These are phyloP conservation scores for Entomortierella beljakovae DNA, from an alignment of 192 early-diverging fungal genomes.

Conservation along the genomic window DNA sequence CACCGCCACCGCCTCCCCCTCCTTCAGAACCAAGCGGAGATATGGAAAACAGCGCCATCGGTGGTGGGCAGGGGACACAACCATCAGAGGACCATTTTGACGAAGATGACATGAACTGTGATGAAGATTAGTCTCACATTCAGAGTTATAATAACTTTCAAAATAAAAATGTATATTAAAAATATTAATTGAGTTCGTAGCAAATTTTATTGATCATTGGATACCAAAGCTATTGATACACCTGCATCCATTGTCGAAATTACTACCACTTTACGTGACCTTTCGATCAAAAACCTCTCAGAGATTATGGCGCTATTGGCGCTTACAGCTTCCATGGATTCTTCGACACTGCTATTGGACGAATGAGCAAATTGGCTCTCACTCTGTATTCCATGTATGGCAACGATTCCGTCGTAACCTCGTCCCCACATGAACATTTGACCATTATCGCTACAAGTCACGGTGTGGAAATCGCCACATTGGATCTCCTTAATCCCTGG, in stretches of 20 bases:
- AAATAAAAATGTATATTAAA: slow-evolving; percentile 3
- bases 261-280: slow-evolving; percentile 7
- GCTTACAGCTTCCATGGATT: background rate
- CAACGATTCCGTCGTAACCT: slow-evolving; percentile 24
- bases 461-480: slow-evolving; percentile 45
- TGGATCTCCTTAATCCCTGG: slow-evolving; percentile 27
- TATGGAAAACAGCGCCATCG: background rate
- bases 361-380: background rate
- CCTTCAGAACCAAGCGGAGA: background rate
- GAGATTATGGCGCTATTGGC: background rate
- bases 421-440: slow-evolving; percentile 41
- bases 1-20: slow-evolving; percentile 17
- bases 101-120: slow-evolving; percentile 11
- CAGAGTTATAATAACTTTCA: background rate
- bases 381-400: slow-evolving; percentile 13
- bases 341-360: background rate
- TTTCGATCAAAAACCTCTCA: background rate
- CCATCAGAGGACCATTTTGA: background rate
- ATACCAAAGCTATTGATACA: slow-evolving; percentile 25
- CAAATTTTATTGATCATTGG: background rate
- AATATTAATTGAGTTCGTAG: background rate
- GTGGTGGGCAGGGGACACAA: background rate
- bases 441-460: slow-evolving; percentile 23
- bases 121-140: background rate
- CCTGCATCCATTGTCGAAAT: slow-evolving; percentile 32